Percentiles rank a stretch among this genome's conserved stretches.
These are phyloP conservation scores for Penicillium sp. DNA, from an alignment of 2,329 filamentous ascomycete species.

Conservation along the genomic window DNA sequence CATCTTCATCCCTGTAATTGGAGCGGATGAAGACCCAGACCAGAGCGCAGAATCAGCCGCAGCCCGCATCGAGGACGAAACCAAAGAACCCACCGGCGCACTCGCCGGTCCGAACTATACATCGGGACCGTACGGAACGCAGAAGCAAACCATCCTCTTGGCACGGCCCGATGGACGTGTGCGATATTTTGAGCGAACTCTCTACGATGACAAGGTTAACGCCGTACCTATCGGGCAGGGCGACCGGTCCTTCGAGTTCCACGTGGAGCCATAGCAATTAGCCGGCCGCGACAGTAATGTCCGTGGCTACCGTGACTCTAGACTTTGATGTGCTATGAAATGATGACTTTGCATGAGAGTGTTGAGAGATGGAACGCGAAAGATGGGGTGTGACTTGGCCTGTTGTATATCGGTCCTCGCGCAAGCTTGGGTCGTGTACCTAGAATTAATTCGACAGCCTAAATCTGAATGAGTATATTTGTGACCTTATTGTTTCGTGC, in stretches of 20 bases:
- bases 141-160: constrained; percentile 66
- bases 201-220: constrained; percentile 59
- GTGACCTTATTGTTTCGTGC: neutral
- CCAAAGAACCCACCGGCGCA: constrained; percentile 20
- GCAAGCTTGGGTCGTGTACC: too few species aligned
- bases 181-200: constrained; percentile 65
- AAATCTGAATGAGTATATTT: neutral
- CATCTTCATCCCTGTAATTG: constrained; percentile 64
- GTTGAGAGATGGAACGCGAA: neutral
- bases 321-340: constrained; percentile 9
- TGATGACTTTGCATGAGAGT: neutral
- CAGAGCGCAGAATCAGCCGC: constrained; percentile 42
- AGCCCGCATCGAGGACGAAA: constrained; percentile 28
- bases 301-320: constrained; percentile 2
- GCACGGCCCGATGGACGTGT: constrained; percentile 60
- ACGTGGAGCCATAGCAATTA: constrained; percentile 24
- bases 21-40: constrained; percentile 49
- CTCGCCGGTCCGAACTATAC: constrained; percentile 38
- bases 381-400: neutral
- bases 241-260: constrained; percentile 49
- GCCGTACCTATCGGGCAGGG: constrained; percentile 51
- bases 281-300: constrained; percentile 3
- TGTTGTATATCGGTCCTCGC: neutral
- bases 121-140: constrained; percentile 64
- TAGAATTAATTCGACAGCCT: neutral